Base-by-base conservation (phyloP, 140 eudicot species). In the Flaveria floridana region DNA sequence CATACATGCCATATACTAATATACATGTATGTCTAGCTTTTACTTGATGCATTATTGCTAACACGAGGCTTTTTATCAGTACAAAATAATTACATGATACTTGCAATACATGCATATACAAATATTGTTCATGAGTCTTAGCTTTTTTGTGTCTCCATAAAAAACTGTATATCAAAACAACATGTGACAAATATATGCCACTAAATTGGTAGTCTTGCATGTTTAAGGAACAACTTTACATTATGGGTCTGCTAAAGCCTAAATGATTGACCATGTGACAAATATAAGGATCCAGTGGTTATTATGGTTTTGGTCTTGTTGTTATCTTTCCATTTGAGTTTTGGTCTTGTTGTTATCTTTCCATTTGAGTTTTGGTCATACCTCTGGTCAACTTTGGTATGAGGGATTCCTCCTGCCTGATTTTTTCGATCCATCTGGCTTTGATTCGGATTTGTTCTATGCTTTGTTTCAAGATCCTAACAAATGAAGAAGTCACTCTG, bases 391-490 rank as follows among this genome's bases (percentile, higher is more conserved):
- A 72, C 69, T 80, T 83, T 7, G 79, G 74, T 63, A 87, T 66
- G 56, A 80, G 79, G 46, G 80, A 63, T 70, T 83, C 85, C 52
- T 87, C 91, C 70, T 87, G 76, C 44, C 69, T 74, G 30, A 86
- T 77, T 41, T 81, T 83, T 41, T 81, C 50, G n/a, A 83, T 56
- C 83, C 82, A 84, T 56, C 47, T 80, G 55, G 89, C 85, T 79
- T 82, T 84, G 67, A 79, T 82, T 70, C 78, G 80, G 68, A 84
- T 77, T 41, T 82, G 66, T 73, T 86, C 91, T n/a, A 82, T 82
- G 76, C 87, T 84, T 82, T 82, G 89, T 61, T 82, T 84, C 84
- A 84, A 84, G 76, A 55, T 79, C 81, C 81, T 82, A 11, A 44
- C 82, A 70, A 87, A 76, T 71, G 82, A 73, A 65, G 85, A 81